Conservation (phyloP, 2,329 filamentous ascomycete genomes). For the Cyphellophora attinorum region DNA sequence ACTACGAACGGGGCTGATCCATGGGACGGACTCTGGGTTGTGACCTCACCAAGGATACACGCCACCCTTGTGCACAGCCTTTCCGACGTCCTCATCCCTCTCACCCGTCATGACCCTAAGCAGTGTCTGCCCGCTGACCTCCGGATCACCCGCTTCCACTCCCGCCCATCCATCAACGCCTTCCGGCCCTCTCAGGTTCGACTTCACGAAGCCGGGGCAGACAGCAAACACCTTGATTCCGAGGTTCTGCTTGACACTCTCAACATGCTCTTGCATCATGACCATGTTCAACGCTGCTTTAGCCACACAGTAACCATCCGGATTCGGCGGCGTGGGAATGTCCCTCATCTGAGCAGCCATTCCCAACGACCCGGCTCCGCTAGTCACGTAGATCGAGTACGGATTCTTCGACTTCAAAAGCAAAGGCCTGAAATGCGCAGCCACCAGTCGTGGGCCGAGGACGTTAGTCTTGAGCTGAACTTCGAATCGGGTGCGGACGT, state of each 20-base stretch:
- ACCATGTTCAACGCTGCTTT: constrained; percentile 38
- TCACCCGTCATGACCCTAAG: no score
- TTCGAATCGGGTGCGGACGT: no score
- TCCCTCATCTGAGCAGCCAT: background rate
- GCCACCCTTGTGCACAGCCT: no score
- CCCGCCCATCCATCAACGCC: no score
- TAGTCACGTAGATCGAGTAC: constrained; percentile 27
- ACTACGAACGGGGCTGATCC: constrained; percentile 1
- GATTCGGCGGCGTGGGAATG: constrained; percentile 15
- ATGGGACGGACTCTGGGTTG: no score
- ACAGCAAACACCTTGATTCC: constrained; percentile 40
- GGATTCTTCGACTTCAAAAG: constrained; percentile 21
- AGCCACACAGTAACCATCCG: constrained; percentile 5
- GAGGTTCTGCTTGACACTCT: constrained; percentile 30
- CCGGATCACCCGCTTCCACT: no score
- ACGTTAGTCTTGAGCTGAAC: constrained; percentile 32
- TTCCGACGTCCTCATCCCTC: no score
- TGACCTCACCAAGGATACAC: no score
- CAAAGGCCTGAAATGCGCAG: constrained; percentile 23
- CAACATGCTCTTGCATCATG: constrained; percentile 37
- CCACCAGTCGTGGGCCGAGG: constrained; percentile 24
- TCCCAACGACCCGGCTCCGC: constrained; percentile 22
- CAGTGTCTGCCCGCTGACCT: no score
- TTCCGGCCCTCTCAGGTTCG: constrained; percentile 29
- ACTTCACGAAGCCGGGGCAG: constrained; percentile 38